Evolutionary conservation across 148 eudicot genomes (phyloP).

Genomic region (Rhododendron ovatum): DNA sequence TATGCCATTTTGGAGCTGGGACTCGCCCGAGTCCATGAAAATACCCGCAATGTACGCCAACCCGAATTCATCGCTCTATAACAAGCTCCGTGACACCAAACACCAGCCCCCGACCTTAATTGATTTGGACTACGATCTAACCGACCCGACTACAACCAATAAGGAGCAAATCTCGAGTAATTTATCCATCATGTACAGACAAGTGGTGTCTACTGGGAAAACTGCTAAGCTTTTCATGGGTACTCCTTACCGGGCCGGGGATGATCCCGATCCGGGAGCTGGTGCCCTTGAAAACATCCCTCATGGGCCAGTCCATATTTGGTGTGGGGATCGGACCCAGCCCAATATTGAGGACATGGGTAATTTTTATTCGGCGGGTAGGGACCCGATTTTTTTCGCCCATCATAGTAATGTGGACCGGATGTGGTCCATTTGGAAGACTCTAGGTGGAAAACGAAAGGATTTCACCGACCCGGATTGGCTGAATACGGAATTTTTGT

Average conservation of each 20-base stretch:
- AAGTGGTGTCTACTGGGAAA: conserved; percentile 58
- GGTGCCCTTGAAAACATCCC: conserved; percentile 67
- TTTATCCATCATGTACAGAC: conserved; percentile 65
- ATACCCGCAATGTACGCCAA: conserved; percentile 44
- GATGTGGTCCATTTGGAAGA: conserved; percentile 74
- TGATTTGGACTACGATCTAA: conserved; percentile 51
- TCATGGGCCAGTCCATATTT: conserved; percentile 62
- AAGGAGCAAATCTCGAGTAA: conserved; percentile 38
- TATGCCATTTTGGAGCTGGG: conserved; percentile 85
- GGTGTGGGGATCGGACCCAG: conserved; percentile 64
- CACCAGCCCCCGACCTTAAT: conserved; percentile 46
- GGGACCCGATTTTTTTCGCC: conserved; percentile 69
- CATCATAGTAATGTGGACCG: conserved; percentile 76
- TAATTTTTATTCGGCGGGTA: conserved; percentile 71
- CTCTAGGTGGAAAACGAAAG: conserved; percentile 38
- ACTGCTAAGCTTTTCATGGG: conserved; percentile 61
- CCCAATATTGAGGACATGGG: conserved; percentile 80
- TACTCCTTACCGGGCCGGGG: conserved; percentile 60
- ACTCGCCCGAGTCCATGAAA: conserved; percentile 52
- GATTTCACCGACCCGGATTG: conserved; percentile 66
- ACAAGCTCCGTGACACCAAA: conserved; percentile 38
- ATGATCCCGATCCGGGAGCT: conserved; percentile 39
- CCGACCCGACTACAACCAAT: conserved; percentile 12
- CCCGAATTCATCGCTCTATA: conserved; percentile 41
- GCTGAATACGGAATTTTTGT: conserved; percentile 49